Percentiles rank a stretch among this genome's conserved stretches.
Conservation (phyloP, 164 flowering plant genomes). For the Platanus orientalis region DNA sequence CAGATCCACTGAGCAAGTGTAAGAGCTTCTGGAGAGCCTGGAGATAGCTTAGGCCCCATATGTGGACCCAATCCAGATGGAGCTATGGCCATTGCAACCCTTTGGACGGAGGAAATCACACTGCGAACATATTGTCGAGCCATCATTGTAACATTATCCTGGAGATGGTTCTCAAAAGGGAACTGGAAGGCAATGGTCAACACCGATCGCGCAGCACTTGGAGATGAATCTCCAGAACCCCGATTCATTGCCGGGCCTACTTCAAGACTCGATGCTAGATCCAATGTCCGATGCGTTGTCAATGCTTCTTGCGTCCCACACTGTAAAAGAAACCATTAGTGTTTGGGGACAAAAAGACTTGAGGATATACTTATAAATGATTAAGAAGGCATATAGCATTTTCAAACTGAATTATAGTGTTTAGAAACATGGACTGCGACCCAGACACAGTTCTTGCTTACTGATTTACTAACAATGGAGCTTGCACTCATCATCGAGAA, state of each 20-base stretch:
- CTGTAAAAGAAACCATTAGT: constrained; percentile 21
- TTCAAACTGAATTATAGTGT: no score
- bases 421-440: no score
- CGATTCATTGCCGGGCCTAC: constrained; percentile 52
- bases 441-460: no score
- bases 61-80: constrained; percentile 64
- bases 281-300: constrained; percentile 60
- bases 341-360: neutral
- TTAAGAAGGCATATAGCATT: neutral
- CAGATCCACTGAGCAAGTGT: constrained; percentile 92
- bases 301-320: constrained; percentile 46
- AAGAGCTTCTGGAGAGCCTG: constrained; percentile 82
- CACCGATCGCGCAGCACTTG: constrained; percentile 50
- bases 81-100: constrained; percentile 84
- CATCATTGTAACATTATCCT: constrained; percentile 77
- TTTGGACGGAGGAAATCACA: constrained; percentile 86
- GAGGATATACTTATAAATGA: no score
- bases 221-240: constrained; percentile 34
- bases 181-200: constrained; percentile 96
- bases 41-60: constrained; percentile 53
- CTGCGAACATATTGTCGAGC: constrained; percentile 91
- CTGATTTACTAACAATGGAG: no score
- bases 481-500: no score
- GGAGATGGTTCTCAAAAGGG: constrained; percentile 74
- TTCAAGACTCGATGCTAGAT: constrained; percentile 87